Evolutionary conservation across 2,329 filamentous ascomycete genomes (phyloP), one percentile per base, ranked within the genome.

Genomic region (Triangularia verruculosa): DNA sequence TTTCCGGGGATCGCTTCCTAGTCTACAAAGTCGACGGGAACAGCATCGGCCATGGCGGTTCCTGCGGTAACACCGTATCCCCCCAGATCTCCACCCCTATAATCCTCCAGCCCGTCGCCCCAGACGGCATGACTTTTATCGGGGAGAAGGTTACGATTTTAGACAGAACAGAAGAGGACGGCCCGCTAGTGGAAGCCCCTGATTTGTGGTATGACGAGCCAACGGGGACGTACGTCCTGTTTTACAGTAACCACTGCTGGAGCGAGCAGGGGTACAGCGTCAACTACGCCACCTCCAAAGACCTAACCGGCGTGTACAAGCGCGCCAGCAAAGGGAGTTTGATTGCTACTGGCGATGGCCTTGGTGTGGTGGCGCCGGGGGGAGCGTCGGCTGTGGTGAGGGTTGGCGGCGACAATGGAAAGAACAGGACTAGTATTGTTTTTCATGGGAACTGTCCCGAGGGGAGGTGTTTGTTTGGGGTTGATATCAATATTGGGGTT

Each of bases 1-100:
- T 81, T 52, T 75, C 72, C 20, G 83, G 83, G 28, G 79, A 73
- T 30, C 79, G 81, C 5, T 90, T 88, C 70, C 78, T 90, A 4
- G 75, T 84, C 9, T 90, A 87, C 77, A 90, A 90, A 73, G 77
- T 89, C 0, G 87, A 90, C 72, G 87, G 87, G 39, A 89, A 89
- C 74, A 78, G 78, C 63, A 73, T 82, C 34, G 77, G 77, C 3
- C 62, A 73, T 51, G 77, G 76, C n/a, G 76, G 78, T 59, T 78
- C 80, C 64, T 82, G 80, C 65, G 72, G 74, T 52, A 84, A 82
- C 65, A 77, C 72, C n/a, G 73, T 78, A 15, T 72, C 73, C 24
- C 79, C 78, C 9, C 68, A 76, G 11, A 69, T 72, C 11, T 62
- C 76, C 13, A 88, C 86, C 43, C 84, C 86, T 0, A 79, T 88